These are phyloP conservation scores for Saposhnikovia divaricata DNA, from an alignment of 129 eudicot genomes.

Conservation along the genomic window DNA sequence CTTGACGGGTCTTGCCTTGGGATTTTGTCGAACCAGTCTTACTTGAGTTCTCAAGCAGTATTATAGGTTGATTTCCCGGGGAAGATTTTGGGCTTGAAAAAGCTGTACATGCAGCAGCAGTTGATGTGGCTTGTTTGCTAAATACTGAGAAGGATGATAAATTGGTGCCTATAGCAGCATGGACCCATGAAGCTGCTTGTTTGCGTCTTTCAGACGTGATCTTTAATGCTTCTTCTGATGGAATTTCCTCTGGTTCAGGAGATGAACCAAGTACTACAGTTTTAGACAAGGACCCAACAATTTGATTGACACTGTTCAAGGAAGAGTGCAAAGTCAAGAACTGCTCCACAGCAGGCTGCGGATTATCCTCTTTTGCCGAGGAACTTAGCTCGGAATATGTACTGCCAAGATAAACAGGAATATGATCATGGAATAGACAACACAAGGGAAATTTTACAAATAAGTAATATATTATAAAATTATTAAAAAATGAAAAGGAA, in stretches of 20 bases:
- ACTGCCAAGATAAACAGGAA: slow-evolving; percentile 34
- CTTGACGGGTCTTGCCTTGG: slow-evolving; percentile 47
- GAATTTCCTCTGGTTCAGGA: slow-evolving; percentile 49
- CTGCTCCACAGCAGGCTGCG: slow-evolving; percentile 85
- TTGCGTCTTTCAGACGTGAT: slow-evolving; percentile 50
- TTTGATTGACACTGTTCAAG: slow-evolving; percentile 46
- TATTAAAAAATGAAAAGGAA: background rate
- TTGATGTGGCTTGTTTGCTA: slow-evolving; percentile 34
- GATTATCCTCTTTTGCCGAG: slow-evolving; percentile 78
- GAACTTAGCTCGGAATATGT: slow-evolving; percentile 69
- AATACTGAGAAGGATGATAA: slow-evolving; percentile 62
- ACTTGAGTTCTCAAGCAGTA: slow-evolving; percentile 56
- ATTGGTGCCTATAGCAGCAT: slow-evolving; percentile 78
- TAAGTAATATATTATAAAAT: background rate
- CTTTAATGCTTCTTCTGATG: slow-evolving; percentile 65
- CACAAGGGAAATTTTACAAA: background rate
- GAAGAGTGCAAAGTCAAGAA: slow-evolving; percentile 59
- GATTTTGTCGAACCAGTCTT: slow-evolving; percentile 44
- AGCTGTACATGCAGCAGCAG: slow-evolving; percentile 15
- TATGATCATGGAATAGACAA: background rate
- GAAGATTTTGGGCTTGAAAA: slow-evolving; percentile 19
- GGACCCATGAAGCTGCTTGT: slow-evolving; percentile 81
- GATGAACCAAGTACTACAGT: slow-evolving; percentile 28
- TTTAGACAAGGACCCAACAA: slow-evolving; percentile 58
- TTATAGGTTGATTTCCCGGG: slow-evolving; percentile 34